These are phyloP conservation scores for Sphenostylis stenocarpa DNA, from an alignment of 306 rosid genomes.

Conservation along the genomic window DNA sequence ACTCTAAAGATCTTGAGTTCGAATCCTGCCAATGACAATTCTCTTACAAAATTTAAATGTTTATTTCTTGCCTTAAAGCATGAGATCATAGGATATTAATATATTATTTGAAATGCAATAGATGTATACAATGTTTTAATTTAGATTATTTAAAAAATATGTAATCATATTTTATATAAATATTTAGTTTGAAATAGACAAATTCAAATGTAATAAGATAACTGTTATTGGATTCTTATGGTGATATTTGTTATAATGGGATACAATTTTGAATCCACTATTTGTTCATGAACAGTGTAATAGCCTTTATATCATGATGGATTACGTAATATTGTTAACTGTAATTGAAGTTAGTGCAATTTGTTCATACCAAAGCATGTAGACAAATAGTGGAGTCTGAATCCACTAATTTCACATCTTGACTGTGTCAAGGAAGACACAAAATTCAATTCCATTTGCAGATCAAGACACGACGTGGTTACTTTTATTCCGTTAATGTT, in stretches of 20 bases:
- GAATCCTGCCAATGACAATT: too few species aligned
- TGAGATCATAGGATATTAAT: too few species aligned
- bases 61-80: too few species aligned
- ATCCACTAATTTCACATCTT: not conserved
- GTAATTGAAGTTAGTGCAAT: not conserved
- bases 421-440: not conserved
- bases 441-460: constrained; percentile 1
- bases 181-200: not conserved
- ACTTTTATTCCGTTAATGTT: not conserved
- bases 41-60: too few species aligned
- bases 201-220: not conserved
- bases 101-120: not conserved
- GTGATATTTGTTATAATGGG: constrained; percentile 18
- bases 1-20: too few species aligned
- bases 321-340: not conserved
- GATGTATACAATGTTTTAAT: not conserved
- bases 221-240: not conserved
- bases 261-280: constrained; percentile 36
- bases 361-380: not conserved
- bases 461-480: not conserved
- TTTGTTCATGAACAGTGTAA: constrained; percentile 15
- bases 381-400: not conserved
- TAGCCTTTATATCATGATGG: not conserved
- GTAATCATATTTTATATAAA: not conserved
- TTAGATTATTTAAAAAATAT: too few species aligned